phyloP scores from a whole-genome alignment of 139 green algal genomes.

The Chara braunii region DNA sequence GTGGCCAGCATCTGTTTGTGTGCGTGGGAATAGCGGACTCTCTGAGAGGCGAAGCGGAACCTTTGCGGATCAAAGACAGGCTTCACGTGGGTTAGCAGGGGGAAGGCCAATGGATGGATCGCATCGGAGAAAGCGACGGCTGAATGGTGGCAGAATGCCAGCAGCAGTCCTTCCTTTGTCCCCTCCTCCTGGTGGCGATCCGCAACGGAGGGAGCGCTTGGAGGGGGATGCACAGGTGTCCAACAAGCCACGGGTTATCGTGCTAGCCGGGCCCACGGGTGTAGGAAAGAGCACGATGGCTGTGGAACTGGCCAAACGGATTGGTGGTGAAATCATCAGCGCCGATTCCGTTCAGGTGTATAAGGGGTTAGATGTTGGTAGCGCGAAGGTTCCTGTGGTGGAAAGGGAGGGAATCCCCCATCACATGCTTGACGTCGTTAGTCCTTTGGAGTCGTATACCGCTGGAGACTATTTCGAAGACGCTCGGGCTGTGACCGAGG shows the following conservation, averaged over 20 bases:
- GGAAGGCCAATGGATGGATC: no score
- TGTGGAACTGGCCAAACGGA: constrained; percentile 61
- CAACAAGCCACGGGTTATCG: constrained; percentile 55
- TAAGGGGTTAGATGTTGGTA: constrained; percentile 75
- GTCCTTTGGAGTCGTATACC: constrained; percentile 50
- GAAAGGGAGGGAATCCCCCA: constrained; percentile 63
- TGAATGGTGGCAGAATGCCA: no score
- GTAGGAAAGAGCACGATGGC: constrained; percentile 81
- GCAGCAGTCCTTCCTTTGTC: no score
- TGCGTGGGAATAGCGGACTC: no score
- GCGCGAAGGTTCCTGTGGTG: constrained; percentile 63
- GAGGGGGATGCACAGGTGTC: no score
- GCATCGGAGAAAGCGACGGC: no score
- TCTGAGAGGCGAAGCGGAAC: no score
- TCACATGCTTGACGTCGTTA: constrained; percentile 81
- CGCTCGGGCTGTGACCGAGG: constrained; percentile 51
- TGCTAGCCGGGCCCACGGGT: constrained; percentile 80
- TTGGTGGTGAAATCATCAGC: constrained; percentile 86
- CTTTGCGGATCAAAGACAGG: no score
- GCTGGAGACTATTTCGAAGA: constrained; percentile 73
- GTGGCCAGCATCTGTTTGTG: no score
- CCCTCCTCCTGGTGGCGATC: background rate
- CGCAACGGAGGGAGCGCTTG: background rate
- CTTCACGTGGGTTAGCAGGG: no score
- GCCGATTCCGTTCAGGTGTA: constrained; percentile 91